Conservation (phyloP, 306 rosid genomes). For the Castanopsis chinensis region DNA sequence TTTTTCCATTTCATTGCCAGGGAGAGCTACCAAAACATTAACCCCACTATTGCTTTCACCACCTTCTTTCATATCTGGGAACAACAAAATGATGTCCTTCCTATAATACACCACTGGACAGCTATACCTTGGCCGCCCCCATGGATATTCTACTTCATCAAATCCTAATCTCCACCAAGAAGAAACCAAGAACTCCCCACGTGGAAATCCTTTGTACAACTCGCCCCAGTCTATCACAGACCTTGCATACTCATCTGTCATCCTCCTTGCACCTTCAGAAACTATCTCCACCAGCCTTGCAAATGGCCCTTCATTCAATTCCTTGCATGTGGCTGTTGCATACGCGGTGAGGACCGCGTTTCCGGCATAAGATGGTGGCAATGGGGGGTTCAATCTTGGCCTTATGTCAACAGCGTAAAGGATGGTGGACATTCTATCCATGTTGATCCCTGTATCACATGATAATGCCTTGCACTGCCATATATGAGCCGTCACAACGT, state of each 20-base stretch:
- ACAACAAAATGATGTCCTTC: constrained; percentile 61
- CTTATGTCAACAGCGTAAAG: constrained; percentile 66
- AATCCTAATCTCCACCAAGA: constrained; percentile 84
- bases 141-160: constrained; percentile 70
- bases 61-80: constrained; percentile 44
- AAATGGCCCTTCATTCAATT: constrained; percentile 33
- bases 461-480: constrained; percentile 77
- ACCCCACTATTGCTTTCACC: constrained; percentile 33
- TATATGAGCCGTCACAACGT: constrained; percentile 51
- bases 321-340: constrained; percentile 39
- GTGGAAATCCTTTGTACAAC: constrained; percentile 56
- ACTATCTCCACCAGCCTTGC: constrained; percentile 56
- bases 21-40: constrained; percentile 56
- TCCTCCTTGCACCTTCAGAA: constrained; percentile 50
- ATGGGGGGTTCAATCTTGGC: constrained; percentile 42
- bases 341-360: constrained; percentile 55
- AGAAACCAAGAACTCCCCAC: constrained; percentile 70
- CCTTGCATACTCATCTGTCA: constrained; percentile 61
- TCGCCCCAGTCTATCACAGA: constrained; percentile 76
- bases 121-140: constrained; percentile 75
- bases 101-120: constrained; percentile 58
- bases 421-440: constrained; percentile 41
- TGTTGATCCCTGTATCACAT: constrained; percentile 7
- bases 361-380: constrained; percentile 37
- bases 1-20: constrained; percentile 49